Percentiles rank a stretch among this genome's conserved stretches.
Evolutionary conservation across 179 eudicot genomes (phyloP).

Genomic region (Vitellaria paradoxa): DNA sequence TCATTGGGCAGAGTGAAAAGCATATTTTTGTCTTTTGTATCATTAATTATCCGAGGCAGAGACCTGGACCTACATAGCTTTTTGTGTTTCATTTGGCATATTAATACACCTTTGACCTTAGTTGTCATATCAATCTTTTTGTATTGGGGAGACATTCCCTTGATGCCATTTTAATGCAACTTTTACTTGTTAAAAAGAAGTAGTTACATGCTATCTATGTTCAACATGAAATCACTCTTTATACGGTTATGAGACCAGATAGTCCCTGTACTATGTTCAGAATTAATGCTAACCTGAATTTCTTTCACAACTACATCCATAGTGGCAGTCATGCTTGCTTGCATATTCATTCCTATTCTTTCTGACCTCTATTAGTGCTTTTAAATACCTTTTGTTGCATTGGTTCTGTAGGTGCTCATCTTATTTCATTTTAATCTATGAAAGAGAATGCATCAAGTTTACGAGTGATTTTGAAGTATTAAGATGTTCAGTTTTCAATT

Average conservation of each 20-base stretch:
- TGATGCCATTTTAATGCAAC: no score
- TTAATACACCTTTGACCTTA: no score
- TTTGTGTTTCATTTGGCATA: no score
- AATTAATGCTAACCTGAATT: background rate
- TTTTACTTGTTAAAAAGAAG: no score
- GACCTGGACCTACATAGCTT: no score
- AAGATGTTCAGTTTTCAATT: background rate
- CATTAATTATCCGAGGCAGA: no score
- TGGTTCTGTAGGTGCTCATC: background rate
- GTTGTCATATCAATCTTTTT: no score
- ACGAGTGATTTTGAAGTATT: background rate
- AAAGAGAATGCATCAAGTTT: background rate
- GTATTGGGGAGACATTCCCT: no score
- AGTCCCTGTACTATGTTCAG: background rate
- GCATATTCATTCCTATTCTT: background rate
- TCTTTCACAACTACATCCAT: background rate
- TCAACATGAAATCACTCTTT: background rate
- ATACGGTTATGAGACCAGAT: background rate
- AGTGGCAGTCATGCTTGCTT: background rate
- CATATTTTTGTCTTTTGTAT: no score
- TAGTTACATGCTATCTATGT: no score
- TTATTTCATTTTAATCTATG: background rate
- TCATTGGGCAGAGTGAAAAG: no score
- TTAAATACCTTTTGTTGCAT: background rate
- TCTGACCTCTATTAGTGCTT: background rate